Conservation (phyloP, 169 alveolate genomes). For the Miamiensis avidus region DNA sequence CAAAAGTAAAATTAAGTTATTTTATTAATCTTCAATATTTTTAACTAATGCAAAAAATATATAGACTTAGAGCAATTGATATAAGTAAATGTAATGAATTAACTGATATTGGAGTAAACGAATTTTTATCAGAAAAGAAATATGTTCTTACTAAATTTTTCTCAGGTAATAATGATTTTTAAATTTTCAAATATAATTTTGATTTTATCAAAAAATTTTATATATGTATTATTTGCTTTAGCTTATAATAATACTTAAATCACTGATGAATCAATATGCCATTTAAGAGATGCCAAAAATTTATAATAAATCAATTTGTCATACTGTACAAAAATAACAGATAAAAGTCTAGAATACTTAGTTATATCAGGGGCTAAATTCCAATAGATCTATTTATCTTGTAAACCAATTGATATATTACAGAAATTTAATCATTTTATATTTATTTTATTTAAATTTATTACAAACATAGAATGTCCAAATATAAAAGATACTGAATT, state of each 20-base stretch:
- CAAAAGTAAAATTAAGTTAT: slow-evolving; percentile 11
- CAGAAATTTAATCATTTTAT: background rate
- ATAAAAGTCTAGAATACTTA: background rate
- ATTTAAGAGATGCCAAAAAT: background rate
- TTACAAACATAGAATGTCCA: background rate
- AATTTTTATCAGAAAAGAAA: slow-evolving; percentile 8
- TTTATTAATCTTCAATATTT: background rate
- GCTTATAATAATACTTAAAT: background rate
- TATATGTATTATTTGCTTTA: too few species aligned
- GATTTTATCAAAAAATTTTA: too few species aligned
- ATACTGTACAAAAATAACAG: background rate
- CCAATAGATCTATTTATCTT: too few species aligned
- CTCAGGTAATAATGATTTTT: slow-evolving; percentile 1
- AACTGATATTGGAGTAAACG: slow-evolving; percentile 29
- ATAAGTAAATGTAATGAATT: slow-evolving; percentile 22
- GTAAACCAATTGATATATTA: background rate
- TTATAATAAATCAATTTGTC: background rate
- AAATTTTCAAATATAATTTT: too few species aligned
- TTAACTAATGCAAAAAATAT: background rate
- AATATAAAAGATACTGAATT: too few species aligned
- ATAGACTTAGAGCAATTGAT: slow-evolving; percentile 27
- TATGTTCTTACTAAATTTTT: slow-evolving; percentile 1
- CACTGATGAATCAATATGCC: background rate
- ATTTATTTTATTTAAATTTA: too few species aligned
- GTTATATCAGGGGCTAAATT: background rate